These are phyloP conservation scores for Termitomyces sp. DNA, from an alignment of 768 basidiomycete genomes.

Conservation along the genomic window DNA sequence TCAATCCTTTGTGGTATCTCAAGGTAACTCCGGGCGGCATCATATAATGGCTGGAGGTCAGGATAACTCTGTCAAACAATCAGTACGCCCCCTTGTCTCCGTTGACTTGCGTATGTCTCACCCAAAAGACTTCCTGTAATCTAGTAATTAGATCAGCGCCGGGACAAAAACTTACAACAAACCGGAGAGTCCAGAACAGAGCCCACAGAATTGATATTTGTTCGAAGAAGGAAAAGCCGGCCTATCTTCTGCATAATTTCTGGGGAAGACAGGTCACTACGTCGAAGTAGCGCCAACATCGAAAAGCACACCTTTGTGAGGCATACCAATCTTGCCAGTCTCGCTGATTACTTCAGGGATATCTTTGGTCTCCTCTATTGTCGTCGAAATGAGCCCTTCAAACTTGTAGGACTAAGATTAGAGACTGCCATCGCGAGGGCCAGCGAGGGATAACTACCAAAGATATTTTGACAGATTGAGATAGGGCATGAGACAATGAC, in stretches of 20 bases:
- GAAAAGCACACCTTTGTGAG: conserved; percentile 61
- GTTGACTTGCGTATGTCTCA: conserved; percentile 31
- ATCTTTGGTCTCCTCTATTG: conserved; percentile 95
- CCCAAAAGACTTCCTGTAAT: conserved; percentile 90
- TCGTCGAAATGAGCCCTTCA: conserved; percentile 87
- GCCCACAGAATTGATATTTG: conserved; percentile 94
- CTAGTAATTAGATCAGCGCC: conserved; percentile 4
- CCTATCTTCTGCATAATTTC: conserved; percentile 99
- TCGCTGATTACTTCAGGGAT: conserved; percentile 92
- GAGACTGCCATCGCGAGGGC: neutral
- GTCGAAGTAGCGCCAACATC: conserved; percentile 9
- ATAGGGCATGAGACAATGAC: conserved; percentile 89
- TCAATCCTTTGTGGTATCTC: conserved; percentile 95
- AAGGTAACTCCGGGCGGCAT: conserved; percentile 89
- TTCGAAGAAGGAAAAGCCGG: conserved; percentile 87
- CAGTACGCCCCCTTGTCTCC: neutral
- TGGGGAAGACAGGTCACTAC: conserved; percentile 22
- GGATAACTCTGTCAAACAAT: conserved; percentile 69
- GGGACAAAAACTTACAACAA: neutral
- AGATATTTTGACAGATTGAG: conserved; percentile 97
- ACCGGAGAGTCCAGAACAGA: conserved; percentile 96
- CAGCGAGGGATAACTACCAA: conserved; percentile 44
- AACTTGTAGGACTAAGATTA: conserved; percentile 47
- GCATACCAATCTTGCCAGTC: conserved; percentile 92
- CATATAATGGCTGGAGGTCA: conserved; percentile 92